Percentiles rank a stretch among this genome's conserved stretches.
Conservation (phyloP, 257 asterid species). For the Ajuga chamaepitys region DNA sequence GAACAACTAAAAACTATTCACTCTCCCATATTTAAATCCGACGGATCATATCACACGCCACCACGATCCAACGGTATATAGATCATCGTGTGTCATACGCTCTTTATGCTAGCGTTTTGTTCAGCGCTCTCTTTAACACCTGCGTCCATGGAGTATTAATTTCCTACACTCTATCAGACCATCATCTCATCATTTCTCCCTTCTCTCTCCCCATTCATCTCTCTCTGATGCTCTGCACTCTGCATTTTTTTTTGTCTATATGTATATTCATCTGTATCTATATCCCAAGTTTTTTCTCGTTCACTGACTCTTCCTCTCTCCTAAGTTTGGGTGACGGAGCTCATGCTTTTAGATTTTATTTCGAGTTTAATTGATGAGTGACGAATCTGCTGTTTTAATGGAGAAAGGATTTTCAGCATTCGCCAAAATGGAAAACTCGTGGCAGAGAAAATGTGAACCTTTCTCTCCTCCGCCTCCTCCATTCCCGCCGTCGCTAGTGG, state of each 20-base stretch:
- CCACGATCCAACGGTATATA: neutral
- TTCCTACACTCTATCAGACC: neutral
- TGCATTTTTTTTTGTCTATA: neutral
- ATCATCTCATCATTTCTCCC: neutral
- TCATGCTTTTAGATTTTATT: neutral
- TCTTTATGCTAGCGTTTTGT: neutral
- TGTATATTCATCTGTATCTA: conserved; percentile 1
- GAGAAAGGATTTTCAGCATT: conserved; percentile 17
- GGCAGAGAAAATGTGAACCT: conserved; percentile 29
- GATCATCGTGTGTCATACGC: neutral
- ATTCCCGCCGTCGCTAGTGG: neutral
- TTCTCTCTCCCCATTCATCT: neutral
- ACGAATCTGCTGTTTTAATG: conserved; percentile 1
- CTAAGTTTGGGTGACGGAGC: neutral
- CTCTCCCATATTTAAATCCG: neutral
- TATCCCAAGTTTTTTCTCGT: neutral
- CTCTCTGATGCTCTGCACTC: neutral
- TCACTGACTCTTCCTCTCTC: neutral
- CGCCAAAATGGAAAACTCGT: conserved; percentile 29
- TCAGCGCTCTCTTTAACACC: neutral
- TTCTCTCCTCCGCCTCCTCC: neutral
- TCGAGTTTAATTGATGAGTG: neutral
- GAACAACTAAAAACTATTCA: neutral
- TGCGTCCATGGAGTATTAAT: conserved; percentile 1
- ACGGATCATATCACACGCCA: neutral